Evolutionary conservation across 1,284 basidiomycete genomes (phyloP).

Genomic region (Pseudozyma thailandica): DNA sequence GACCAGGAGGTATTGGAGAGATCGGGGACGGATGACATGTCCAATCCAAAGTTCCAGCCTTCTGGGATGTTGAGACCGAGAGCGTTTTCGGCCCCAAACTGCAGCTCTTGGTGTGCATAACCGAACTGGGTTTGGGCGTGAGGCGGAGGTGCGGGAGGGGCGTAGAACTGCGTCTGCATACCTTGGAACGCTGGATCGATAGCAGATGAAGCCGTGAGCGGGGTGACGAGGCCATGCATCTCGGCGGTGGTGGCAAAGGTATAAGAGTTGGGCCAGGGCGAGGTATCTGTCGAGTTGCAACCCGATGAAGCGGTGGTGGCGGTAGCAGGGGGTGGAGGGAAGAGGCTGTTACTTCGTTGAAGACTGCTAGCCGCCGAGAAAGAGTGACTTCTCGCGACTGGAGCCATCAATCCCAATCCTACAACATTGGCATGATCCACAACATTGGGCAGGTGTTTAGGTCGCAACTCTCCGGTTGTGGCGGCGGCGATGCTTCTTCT

Average conservation of each 20-base stretch:
- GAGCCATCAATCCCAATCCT: slow-evolving; percentile 11
- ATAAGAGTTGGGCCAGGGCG: slow-evolving; percentile 11
- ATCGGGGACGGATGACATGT: slow-evolving; percentile 9
- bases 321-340: background rate
- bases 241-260: slow-evolving; percentile 1
- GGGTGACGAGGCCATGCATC: slow-evolving; percentile 26
- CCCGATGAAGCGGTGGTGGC: background rate
- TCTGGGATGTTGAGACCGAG: background rate
- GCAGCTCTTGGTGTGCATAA: background rate
- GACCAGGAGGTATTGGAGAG: background rate
- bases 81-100: background rate
- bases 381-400: slow-evolving; percentile 10
- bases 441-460: background rate
- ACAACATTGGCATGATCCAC: background rate
- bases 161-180: no score
- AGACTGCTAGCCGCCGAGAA: slow-evolving; percentile 11
- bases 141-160: no score
- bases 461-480: background rate
- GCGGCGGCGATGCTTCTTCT: slow-evolving; percentile 22
- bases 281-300: background rate
- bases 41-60: slow-evolving; percentile 1
- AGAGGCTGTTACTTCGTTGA: no score
- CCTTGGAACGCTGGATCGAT: slow-evolving; percentile 11
- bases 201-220: slow-evolving; percentile 12
- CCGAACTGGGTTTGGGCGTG: background rate